Evolutionary conservation across 208 protist species (phyloP), one percentile per base, ranked within the genome.

Genomic region (Naegleria lovaniensis): DNA sequence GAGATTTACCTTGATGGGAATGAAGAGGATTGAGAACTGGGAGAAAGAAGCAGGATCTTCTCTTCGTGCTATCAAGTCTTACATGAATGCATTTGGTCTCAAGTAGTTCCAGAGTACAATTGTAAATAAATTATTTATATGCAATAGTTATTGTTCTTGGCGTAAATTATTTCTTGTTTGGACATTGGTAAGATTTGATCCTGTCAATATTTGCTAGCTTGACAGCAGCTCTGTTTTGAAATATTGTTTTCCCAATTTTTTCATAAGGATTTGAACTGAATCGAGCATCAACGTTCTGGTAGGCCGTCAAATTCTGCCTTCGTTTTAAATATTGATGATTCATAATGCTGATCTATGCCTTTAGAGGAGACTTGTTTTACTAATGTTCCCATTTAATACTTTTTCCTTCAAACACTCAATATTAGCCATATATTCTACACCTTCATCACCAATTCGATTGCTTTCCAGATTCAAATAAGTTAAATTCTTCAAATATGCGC

Each of bases 181-280:
- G 25, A 38, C 5, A 40, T 3, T 9, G 0, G 85, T 67, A 3
- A 89, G 29, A 13, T 33, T 13, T 38, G 6, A 89, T 11, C 36
- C 0, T 51, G 48, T 90, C 87, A 22, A 90, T n/a, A n/a, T 67
- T 79, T n/a, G 87, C 87, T 15, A 90, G 38, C 48, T 90, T 90
- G 1, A 90, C 29, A 38, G 87, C 87, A n/a, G 87, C 87, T 79
- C 87, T 0, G 43, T 90, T 90, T n/a, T 79, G 48, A 48, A 90
- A 90, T 0, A 90, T 90, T 39, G 38, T n/a, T 48, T 90, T 90
- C 11, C 55, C 55, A 51, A 79, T 79, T 39, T 9, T 41, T 83
- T 90, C 87, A 79, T 90, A 90, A 36, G 87, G 87, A 48, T 90
- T 90, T n/a, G 52, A 43, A 5, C 38, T 0, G 2, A 38, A 51